A percentile compares a stretch with the other conserved stretches of the same genome.
These are phyloP conservation scores for Suillus americanus DNA, from an alignment of 768 basidiomycete genomes.

Conservation along the genomic window DNA sequence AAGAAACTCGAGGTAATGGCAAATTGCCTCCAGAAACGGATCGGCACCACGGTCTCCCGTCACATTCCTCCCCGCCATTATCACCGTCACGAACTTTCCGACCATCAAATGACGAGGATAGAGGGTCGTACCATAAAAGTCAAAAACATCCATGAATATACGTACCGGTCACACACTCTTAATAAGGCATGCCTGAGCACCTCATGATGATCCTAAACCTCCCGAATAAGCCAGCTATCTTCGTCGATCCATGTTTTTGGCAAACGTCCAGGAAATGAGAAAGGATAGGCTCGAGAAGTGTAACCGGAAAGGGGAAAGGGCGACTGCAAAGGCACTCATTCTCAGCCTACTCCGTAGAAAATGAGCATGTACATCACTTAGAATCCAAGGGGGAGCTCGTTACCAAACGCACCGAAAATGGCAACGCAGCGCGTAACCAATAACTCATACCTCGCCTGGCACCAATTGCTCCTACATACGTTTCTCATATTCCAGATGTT, in stretches of 20 bases:
- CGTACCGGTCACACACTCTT: neutral
- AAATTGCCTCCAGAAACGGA: conserved; percentile 22
- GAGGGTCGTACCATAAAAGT: too few species aligned
- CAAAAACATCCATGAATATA: too few species aligned
- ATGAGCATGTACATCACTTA: too few species aligned
- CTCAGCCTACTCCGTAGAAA: neutral
- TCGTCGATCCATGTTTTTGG: neutral
- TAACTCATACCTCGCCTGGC: neutral
- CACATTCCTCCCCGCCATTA: neutral
- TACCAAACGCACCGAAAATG: neutral
- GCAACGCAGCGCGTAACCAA: too few species aligned
- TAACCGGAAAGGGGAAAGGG: neutral
- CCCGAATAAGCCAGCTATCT: neutral
- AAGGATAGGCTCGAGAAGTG: conserved; percentile 2
- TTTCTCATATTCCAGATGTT: too few species aligned
- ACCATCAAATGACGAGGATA: neutral
- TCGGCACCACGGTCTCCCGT: conserved; percentile 14
- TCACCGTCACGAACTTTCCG: neutral
- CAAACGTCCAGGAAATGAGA: neutral
- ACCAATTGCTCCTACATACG: too few species aligned
- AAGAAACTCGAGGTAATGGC: conserved; percentile 15
- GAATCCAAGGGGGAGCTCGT: too few species aligned
- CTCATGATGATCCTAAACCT: neutral
- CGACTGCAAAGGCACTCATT: neutral
- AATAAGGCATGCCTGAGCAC: neutral